A percentile compares a stretch with the other conserved stretches of the same genome.
These are phyloP conservation scores for Macrolepiota dolichaula DNA, from an alignment of 768 basidiomycete genomes.

Conservation along the genomic window DNA sequence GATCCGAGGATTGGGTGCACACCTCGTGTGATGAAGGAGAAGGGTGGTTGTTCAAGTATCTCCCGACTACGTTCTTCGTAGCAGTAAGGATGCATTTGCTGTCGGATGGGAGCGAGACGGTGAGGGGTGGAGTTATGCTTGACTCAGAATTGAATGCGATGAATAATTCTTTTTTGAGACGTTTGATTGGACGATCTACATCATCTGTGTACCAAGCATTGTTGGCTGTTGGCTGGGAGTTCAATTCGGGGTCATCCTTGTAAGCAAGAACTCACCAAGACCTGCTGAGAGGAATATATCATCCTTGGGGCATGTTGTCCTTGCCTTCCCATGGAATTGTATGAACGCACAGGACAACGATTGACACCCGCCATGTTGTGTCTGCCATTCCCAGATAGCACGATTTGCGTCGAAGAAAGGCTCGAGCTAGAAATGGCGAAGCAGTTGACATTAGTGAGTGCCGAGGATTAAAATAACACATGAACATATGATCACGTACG, in stretches of 20 bases:
- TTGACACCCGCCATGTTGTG: slow-evolving; percentile 32
- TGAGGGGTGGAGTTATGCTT: slow-evolving; percentile 25
- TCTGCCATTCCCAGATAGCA: slow-evolving; percentile 38
- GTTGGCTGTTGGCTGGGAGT: slow-evolving; percentile 14
- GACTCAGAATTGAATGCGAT: slow-evolving; percentile 20
- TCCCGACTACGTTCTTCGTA: slow-evolving; percentile 42
- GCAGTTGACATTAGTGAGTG: background rate
- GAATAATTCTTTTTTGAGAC: slow-evolving; percentile 27
- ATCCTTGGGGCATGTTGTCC: slow-evolving; percentile 33
- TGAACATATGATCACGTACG: slow-evolving; percentile 21
- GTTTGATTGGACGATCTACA: slow-evolving; percentile 31
- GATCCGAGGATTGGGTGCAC: slow-evolving; percentile 20
- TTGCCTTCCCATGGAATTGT: slow-evolving; percentile 45
- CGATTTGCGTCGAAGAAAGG: slow-evolving; percentile 40
- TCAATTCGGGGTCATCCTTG: background rate
- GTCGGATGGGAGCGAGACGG: slow-evolving; percentile 36
- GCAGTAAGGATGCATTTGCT: slow-evolving; percentile 38
- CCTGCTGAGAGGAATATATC: slow-evolving; percentile 44
- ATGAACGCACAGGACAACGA: slow-evolving; percentile 38
- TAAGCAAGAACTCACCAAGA: slow-evolving; percentile 28
- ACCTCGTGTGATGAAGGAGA: slow-evolving; percentile 25
- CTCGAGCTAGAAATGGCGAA: slow-evolving; percentile 28
- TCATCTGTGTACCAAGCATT: slow-evolving; percentile 35
- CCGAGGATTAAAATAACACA: background rate
- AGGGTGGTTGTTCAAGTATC: slow-evolving; percentile 37